Conservation (phyloP, 331 rosid genomes). For the Malus hybrid region DNA sequence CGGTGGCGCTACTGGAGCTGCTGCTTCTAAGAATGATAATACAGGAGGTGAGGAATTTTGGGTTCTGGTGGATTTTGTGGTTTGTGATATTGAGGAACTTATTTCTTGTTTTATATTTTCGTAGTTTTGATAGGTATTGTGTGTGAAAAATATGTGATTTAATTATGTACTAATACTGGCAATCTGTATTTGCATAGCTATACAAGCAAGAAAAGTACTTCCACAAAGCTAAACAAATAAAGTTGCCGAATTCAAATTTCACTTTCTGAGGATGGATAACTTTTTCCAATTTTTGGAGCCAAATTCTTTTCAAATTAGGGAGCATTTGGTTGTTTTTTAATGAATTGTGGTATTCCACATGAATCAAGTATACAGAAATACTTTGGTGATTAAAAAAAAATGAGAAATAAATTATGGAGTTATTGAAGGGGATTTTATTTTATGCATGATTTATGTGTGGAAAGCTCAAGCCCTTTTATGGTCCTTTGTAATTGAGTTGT, state of each 20-base stretch:
- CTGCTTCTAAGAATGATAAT: conserved; percentile 50
- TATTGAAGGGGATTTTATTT: neutral
- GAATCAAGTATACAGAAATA: neutral
- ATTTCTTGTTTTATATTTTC: neutral
- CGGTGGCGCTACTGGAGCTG: conserved; percentile 15
- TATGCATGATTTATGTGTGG: neutral
- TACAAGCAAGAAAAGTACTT: neutral
- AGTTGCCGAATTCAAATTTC: neutral
- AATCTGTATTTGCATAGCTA: conserved; percentile 1
- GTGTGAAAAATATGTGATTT: neutral
- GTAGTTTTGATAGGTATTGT: neutral
- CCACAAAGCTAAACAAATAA: neutral
- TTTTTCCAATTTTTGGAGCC: neutral
- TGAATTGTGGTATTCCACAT: neutral
- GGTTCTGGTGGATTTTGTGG: conserved; percentile 2
- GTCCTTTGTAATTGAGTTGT: neutral
- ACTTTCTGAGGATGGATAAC: neutral
- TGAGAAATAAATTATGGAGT: neutral
- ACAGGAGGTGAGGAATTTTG: conserved; percentile 40
- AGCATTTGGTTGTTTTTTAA: neutral
- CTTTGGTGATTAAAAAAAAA: neutral
- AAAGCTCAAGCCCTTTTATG: neutral
- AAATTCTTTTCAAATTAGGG: neutral
- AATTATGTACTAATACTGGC: neutral
- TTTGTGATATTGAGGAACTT: conserved; percentile 17